Base-by-base conservation (phyloP, 2,329 filamentous ascomycete species). In the Phaeosphaeria sp. region DNA sequence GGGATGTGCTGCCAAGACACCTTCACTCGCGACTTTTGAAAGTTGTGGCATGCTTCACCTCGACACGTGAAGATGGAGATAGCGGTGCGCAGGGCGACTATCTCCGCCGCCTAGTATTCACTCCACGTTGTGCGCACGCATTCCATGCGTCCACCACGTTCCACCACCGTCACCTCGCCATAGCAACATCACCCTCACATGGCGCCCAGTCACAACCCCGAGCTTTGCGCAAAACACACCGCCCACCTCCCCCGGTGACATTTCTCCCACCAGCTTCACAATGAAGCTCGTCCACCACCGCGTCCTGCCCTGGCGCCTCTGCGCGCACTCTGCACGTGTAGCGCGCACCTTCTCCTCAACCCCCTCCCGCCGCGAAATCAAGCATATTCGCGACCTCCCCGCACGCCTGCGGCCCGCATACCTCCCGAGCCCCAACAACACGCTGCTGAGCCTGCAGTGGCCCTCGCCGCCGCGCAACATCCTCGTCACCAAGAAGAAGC, bases 401-500 rank as follows among this genome's bases (percentile, higher is more conserved):
- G 39, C 66, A 52, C 74, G 76, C 54, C 71, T 68, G 25, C 65
- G 49, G 41, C 75, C 77, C 2, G 68, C 70, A 20, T 78, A 77
- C 66, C 42, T 72, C 86, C 87, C 88, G 72, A 85, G 81, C 18
- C 80, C 77, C 25, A 77, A 81, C 25, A 85, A 85, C 68, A 87
- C 89, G 58, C 81, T 90, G 1, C 82, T 90, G 39, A 85, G 85
- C 60, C 79, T 91, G 36, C 83, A 86, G 78, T 91, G 89, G 89
- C 87, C 88, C 5, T 81, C 83, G 17, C 87, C 88, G 36, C 89
- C 88, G 2, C 84, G 86, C 51, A 91, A 91, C 66, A 80, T 92
- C 52, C 81, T 92, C 57, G 77, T 91, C 55, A 84, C 90, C 46
- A 88, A 89, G 74, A 92, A 91, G 73, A 83, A 87, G 62, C 80